phyloP scores from a whole-genome alignment of 2,329 filamentous ascomycete species.

The Trichoderma sp. region DNA sequence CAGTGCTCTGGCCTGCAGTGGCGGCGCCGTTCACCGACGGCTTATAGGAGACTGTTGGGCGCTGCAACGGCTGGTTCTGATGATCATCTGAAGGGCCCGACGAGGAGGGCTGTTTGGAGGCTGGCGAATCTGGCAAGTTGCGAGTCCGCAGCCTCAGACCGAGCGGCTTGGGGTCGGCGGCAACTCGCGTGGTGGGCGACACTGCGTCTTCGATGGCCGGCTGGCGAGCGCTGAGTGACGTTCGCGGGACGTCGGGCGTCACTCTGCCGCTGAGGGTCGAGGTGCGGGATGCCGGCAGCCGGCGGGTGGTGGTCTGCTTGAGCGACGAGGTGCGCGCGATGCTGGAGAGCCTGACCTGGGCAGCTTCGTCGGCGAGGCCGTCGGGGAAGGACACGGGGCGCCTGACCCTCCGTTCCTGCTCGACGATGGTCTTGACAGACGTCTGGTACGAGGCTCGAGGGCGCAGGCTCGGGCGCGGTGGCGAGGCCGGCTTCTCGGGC shows the following conservation, averaged over 20 bases:
- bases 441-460: constrained; percentile 30
- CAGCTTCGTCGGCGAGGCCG: constrained; percentile 25
- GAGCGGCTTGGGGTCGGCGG: constrained; percentile 31
- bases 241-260: constrained; percentile 38
- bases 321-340: constrained; percentile 36
- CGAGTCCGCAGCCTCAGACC: constrained; percentile 34
- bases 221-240: constrained; percentile 40
- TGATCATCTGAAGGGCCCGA: constrained; percentile 52
- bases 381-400: constrained; percentile 30
- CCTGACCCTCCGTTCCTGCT: constrained; percentile 17
- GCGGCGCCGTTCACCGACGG: constrained; percentile 36
- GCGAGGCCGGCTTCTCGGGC: constrained; percentile 5
- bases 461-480: constrained; percentile 25
- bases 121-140: constrained; percentile 52
- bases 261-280: constrained; percentile 38
- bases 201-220: constrained; percentile 39
- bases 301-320: constrained; percentile 42
- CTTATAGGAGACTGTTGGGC: constrained; percentile 56
- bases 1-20: constrained; percentile 39
- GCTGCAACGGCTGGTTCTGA: constrained; percentile 44
- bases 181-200: constrained; percentile 32
- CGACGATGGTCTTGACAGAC: constrained; percentile 20
- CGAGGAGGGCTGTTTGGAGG: constrained; percentile 48
- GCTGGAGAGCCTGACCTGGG: constrained; percentile 34
- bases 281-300: constrained; percentile 44